These are phyloP conservation scores for Pythium biforme DNA, from an alignment of 352 stramenopile genomes.

Conservation along the genomic window DNA sequence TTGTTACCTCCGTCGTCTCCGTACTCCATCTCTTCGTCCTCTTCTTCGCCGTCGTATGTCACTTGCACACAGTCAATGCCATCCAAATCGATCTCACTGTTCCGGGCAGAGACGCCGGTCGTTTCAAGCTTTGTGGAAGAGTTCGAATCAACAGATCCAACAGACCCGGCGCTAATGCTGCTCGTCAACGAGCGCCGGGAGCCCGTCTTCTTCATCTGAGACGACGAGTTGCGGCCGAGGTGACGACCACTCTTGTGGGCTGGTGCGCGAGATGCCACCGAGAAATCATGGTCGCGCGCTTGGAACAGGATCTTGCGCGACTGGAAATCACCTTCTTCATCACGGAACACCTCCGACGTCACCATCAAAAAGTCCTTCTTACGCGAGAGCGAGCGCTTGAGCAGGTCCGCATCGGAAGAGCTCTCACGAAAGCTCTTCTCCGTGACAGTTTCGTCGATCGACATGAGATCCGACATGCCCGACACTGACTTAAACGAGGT, in stretches of 20 bases:
- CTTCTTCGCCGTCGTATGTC: slow-evolving; percentile 43
- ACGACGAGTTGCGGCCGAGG: slow-evolving; percentile 46
- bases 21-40: slow-evolving; percentile 42
- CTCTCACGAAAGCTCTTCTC: slow-evolving; percentile 28
- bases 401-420: slow-evolving; percentile 60
- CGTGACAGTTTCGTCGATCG: slow-evolving; percentile 9
- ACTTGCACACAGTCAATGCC: slow-evolving; percentile 78
- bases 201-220: slow-evolving; percentile 40
- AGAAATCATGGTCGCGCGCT: slow-evolving; percentile 83
- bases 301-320: slow-evolving; percentile 89
- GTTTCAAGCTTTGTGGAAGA: slow-evolving; percentile 36
- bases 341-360: slow-evolving; percentile 86
- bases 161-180: slow-evolving; percentile 43
- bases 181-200: slow-evolving; percentile 53
- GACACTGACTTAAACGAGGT: slow-evolving; percentile 80
- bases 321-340: slow-evolving; percentile 83
- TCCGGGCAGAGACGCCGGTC: slow-evolving; percentile 29
- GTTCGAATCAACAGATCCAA: slow-evolving; percentile 16
- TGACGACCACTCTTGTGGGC: slow-evolving; percentile 65
- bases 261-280: slow-evolving; percentile 73
- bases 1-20: neutral
- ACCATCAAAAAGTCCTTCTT: slow-evolving; percentile 92
- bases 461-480: slow-evolving; percentile 43
- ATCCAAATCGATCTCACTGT: slow-evolving; percentile 62
- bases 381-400: slow-evolving; percentile 81